Percentiles rank a stretch among this genome's conserved stretches.
These are phyloP conservation scores for Brassica incana DNA, from an alignment of 345 rosid genomes.

Conservation along the genomic window DNA sequence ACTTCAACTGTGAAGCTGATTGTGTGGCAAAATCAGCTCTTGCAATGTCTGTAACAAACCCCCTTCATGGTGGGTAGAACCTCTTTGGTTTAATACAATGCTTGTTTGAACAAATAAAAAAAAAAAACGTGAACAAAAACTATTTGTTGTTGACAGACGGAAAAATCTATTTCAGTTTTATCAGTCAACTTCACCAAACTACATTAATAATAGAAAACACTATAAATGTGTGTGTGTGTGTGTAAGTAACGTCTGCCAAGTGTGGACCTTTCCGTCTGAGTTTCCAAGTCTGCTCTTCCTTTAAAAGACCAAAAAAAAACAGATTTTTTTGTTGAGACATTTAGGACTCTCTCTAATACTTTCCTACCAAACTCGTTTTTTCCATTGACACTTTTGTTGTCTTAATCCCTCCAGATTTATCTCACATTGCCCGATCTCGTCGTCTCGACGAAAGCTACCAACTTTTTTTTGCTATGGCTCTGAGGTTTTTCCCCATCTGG, in stretches of 20 bases:
- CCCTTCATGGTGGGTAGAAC: not conserved
- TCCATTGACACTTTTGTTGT: slow-evolving; percentile 13
- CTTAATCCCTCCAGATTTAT: slow-evolving; percentile 23
- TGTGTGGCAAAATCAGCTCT: not conserved
- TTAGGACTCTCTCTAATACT: not conserved
- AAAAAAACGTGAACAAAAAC: not conserved
- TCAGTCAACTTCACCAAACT: too few species aligned
- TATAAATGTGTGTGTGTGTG: slow-evolving; percentile 10
- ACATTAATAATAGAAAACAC: too few species aligned
- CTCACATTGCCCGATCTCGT: slow-evolving; percentile 19
- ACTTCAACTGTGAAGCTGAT: not conserved
- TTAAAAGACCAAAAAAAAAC: slow-evolving; percentile 16
- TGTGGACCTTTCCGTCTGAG: slow-evolving; percentile 32
- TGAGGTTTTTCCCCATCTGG: slow-evolving; percentile 56
- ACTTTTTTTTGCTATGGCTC: slow-evolving; percentile 49
- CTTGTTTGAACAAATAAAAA: too few species aligned
- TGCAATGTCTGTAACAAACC: not conserved
- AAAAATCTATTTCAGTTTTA: too few species aligned
- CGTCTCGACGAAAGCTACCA: slow-evolving; percentile 18
- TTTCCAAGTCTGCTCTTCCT: slow-evolving; percentile 26
- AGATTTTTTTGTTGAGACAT: slow-evolving; percentile 12
- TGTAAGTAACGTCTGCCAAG: slow-evolving; percentile 34
- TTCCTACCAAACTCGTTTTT: slow-evolving; percentile 28
- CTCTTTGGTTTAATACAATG: too few species aligned
- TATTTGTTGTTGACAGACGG: too few species aligned